Conservation (phyloP, 2,329 filamentous ascomycete species). For the Paracamarosporium sp. region DNA sequence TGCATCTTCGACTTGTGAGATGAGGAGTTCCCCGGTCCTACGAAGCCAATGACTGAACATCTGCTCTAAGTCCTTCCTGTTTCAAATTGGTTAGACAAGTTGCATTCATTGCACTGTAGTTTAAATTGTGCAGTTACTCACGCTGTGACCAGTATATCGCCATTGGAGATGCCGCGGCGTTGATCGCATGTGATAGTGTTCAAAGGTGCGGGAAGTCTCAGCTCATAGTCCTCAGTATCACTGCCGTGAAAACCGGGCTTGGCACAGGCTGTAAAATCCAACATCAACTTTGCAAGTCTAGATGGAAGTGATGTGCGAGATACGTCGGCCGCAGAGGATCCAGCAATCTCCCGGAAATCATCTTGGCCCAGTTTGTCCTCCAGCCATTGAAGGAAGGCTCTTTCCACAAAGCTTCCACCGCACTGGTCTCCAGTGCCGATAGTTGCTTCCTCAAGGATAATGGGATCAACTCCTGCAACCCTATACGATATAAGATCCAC, state of each 20-base stretch:
- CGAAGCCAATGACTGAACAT: slow-evolving; percentile 26
- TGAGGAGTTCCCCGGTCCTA: slow-evolving; percentile 19
- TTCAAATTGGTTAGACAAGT: slow-evolving; percentile 1
- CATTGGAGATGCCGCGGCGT: slow-evolving; percentile 24
- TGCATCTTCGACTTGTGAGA: slow-evolving; percentile 16
- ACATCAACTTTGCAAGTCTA: slow-evolving; percentile 23
- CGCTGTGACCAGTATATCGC: slow-evolving; percentile 28
- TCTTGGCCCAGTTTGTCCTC: slow-evolving; percentile 25
- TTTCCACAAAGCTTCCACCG: slow-evolving; percentile 36
- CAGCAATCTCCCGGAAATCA: slow-evolving; percentile 28
- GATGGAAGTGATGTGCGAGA: slow-evolving; percentile 17
- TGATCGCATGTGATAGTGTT: slow-evolving; percentile 17
- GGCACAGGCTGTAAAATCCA: slow-evolving; percentile 24
- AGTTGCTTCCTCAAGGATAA: slow-evolving; percentile 26
- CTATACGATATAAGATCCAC: slow-evolving; percentile 37
- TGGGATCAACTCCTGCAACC: slow-evolving; percentile 16
- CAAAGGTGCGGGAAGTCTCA: slow-evolving; percentile 25
- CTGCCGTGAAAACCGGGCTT: slow-evolving; percentile 31
- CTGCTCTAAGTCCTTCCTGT: slow-evolving; percentile 20
- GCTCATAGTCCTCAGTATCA: slow-evolving; percentile 15
- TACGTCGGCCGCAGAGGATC: slow-evolving; percentile 13
- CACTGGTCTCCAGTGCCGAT: slow-evolving; percentile 33
- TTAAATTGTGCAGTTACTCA: slow-evolving; percentile 11
- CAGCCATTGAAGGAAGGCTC: slow-evolving; percentile 27
- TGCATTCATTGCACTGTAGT: not conserved